These are phyloP conservation scores for Trifolium subterraneum DNA, from an alignment of 306 rosid genomes.

Conservation along the genomic window DNA sequence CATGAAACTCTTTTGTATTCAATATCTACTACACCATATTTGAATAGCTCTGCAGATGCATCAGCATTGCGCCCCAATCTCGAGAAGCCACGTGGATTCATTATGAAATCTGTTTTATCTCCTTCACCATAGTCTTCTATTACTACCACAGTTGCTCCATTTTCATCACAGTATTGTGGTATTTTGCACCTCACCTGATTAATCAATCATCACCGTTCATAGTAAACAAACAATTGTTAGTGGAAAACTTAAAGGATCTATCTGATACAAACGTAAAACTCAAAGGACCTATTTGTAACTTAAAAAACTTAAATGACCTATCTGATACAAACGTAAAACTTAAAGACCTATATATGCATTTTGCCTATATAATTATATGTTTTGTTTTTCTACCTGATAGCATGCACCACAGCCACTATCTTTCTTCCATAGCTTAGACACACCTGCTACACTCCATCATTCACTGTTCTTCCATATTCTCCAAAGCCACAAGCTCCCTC, in stretches of 20 bases:
- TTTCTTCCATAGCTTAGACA: constrained; percentile 66
- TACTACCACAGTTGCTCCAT: constrained; percentile 52
- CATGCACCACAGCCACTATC: constrained; percentile 92
- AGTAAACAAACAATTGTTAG: background rate
- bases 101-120: constrained; percentile 53
- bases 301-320: no score
- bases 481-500: constrained; percentile 94
- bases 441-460: constrained; percentile 83
- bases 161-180: constrained; percentile 45
- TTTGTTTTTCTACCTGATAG: constrained; percentile 57
- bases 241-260: no score
- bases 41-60: constrained; percentile 46
- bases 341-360: no score
- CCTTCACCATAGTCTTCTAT: constrained; percentile 60
- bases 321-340: no score
- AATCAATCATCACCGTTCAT: background rate
- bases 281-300: no score
- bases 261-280: no score
- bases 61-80: constrained; percentile 41
- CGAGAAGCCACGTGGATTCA: constrained; percentile 49
- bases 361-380: no score
- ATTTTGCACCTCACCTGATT: constrained; percentile 51
- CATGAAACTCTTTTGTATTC: constrained; percentile 59
- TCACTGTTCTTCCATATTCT: constrained; percentile 75
- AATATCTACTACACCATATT: constrained; percentile 54